Evolutionary conservation across 192 early-diverging fungal genomes (phyloP).

Genomic region (Mortierella hygrophila): DNA sequence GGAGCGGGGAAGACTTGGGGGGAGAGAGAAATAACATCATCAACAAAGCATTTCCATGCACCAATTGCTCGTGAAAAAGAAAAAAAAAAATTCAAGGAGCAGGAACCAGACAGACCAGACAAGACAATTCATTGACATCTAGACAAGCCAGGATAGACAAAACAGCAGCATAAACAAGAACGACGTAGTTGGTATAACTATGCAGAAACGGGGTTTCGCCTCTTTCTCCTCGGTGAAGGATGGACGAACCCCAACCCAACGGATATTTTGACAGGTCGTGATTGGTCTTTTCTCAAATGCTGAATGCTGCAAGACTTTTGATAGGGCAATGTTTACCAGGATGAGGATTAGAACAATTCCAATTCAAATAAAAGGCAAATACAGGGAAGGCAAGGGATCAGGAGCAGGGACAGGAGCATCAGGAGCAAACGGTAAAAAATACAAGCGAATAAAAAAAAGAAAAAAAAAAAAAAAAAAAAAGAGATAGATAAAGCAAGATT

Average conservation of each 20-base stretch:
- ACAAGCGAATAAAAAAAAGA: background rate
- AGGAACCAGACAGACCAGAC: background rate
- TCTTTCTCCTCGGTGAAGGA: background rate
- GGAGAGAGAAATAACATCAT: background rate
- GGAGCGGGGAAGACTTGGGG: background rate
- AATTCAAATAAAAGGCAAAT: background rate
- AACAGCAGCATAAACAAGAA: background rate
- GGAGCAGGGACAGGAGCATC: background rate
- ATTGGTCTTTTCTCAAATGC: background rate
- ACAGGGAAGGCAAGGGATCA: background rate
- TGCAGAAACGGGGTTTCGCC: background rate
- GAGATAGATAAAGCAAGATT: background rate
- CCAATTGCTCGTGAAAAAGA: constrained; percentile 2
- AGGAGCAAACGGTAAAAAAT: background rate
- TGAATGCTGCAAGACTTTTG: background rate
- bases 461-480: background rate
- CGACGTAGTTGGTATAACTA: background rate
- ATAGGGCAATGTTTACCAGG: background rate
- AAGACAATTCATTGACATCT: background rate
- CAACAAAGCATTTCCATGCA: background rate
- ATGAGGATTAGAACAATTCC: background rate
- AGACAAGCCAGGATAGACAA: background rate
- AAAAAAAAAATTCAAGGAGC: background rate
- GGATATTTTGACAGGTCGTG: background rate
- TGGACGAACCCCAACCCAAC: background rate